Base-by-base conservation (phyloP, 179 eudicot species). In the Patellifolia procumbens region DNA sequence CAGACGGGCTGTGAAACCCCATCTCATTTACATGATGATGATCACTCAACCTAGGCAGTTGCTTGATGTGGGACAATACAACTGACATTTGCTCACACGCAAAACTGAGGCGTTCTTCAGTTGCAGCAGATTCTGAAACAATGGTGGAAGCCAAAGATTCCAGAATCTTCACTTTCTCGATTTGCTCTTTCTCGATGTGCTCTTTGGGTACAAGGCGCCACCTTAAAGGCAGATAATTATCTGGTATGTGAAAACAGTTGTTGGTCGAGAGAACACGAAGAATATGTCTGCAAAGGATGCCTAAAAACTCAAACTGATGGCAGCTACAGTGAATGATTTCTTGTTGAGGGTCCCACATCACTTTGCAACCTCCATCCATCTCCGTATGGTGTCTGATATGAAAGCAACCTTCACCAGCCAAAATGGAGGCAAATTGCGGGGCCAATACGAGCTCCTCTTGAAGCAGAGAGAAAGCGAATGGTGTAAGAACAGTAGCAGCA, bases 371-470 rank as follows among this genome's bases (percentile, higher is more conserved):
- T 32, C 87, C 94, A 58, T 87, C 88, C 58, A 85, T 79, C 60
- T 86, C 87, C 5, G 88, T 80, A 46, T 91, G 97, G 86, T 91
- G 92, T 78, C 92, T 90, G 63, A 90, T 90, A 48, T 87, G 81
- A 51, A 88, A 91, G 77, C 82, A 88, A 71, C 81, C 86, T 59
- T 91, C 88, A 34, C 84, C 92, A 6, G 85, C 82, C 76, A 81
- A 26, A 59, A 90, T 69, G 29, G 97, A 90, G 48, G 97, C 91
- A 61, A 83, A 91, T 64, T 90, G 97, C 51, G 97, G 92, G 70
- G 97, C 97, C 80, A 87, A 79, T 29, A 91, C 78, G 43, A 91
- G 94, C 80, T 91, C 90, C 74, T 91, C 92, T 79, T 91, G 97
- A 28, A 91, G 83, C 49, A 87, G 79, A 83, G 82, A 73, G 72